Conservation (phyloP, 2,329 filamentous ascomycete species). For the Plenodomus tracheiphilus region DNA sequence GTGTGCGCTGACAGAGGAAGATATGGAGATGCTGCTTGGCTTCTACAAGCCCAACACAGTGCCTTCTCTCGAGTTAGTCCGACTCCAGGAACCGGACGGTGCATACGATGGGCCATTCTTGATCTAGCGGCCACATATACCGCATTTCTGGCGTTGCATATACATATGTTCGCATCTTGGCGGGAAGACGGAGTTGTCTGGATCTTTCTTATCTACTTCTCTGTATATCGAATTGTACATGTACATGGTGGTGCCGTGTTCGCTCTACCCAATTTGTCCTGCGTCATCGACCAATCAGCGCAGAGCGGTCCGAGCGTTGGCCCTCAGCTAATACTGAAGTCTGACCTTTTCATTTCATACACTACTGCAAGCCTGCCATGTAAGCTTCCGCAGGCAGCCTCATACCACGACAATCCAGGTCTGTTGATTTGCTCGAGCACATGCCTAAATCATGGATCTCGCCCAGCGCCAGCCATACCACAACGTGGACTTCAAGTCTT, state of each 20-base stretch:
- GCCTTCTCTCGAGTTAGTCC: constrained; percentile 49
- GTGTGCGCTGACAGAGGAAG: constrained; percentile 77
- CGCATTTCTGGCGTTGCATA: constrained; percentile 13
- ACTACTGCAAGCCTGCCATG: background rate
- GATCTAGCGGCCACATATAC: constrained; percentile 22
- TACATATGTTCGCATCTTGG: constrained; percentile 5
- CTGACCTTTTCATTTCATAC: no score
- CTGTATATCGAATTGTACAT: constrained; percentile 24
- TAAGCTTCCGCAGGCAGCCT: background rate
- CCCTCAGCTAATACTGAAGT: no score
- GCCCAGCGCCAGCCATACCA: constrained; percentile 51
- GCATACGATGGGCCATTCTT: constrained; percentile 54
- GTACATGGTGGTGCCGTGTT: constrained; percentile 3
- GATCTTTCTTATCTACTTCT: constrained; percentile 3
- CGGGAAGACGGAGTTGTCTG: constrained; percentile 14
- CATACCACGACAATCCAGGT: background rate
- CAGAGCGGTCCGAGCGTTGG: constrained; percentile 20
- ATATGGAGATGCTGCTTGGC: constrained; percentile 78
- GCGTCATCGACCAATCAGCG: constrained; percentile 24
- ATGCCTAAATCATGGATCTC: constrained; percentile 18
- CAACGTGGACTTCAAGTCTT: constrained; percentile 62
- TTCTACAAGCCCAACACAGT: constrained; percentile 63
- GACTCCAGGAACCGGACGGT: constrained; percentile 44
- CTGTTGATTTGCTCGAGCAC: background rate
- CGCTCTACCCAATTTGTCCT: constrained; percentile 4